Evolutionary conservation across 2,329 filamentous ascomycete genomes (phyloP).

Genomic region (Phaeoacremonium minimum): DNA sequence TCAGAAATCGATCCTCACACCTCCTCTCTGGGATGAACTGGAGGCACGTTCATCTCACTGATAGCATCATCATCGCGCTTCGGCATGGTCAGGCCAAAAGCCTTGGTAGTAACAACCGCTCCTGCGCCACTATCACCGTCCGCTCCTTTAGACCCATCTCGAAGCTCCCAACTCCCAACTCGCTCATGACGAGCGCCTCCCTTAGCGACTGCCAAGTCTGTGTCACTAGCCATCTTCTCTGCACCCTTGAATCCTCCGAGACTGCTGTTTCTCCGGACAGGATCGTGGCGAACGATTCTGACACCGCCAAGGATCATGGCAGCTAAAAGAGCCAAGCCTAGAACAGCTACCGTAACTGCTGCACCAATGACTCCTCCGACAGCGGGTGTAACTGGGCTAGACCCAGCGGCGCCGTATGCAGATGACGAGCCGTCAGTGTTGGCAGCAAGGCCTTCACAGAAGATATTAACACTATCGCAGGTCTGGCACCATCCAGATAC

Average conservation of each 20-base stretch:
- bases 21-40: slow-evolving; percentile 32
- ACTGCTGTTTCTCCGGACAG: slow-evolving; percentile 7
- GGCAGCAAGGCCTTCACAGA: slow-evolving; percentile 25
- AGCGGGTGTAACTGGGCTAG: slow-evolving; percentile 23
- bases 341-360: slow-evolving; percentile 27
- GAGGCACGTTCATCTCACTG: slow-evolving; percentile 27
- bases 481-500: slow-evolving; percentile 36
- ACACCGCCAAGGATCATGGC: slow-evolving; percentile 13
- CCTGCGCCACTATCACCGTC: slow-evolving; percentile 7
- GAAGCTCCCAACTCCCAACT: slow-evolving; percentile 46
- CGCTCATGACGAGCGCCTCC: slow-evolving; percentile 37
- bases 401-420: neutral
- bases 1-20: slow-evolving; percentile 19
- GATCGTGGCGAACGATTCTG: slow-evolving; percentile 18
- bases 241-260: slow-evolving; percentile 37
- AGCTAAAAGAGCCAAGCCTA: slow-evolving; percentile 17
- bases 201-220: slow-evolving; percentile 34
- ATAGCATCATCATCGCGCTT: slow-evolving; percentile 26
- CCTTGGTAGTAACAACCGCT: slow-evolving; percentile 11
- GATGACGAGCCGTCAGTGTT: slow-evolving; percentile 3
- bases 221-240: slow-evolving; percentile 38
- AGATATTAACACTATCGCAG: slow-evolving; percentile 31
- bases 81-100: slow-evolving; percentile 10
- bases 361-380: slow-evolving; percentile 45
- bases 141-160: slow-evolving; percentile 11